These are phyloP conservation scores for Acacia crassicarpa DNA, from an alignment of 306 rosid species.

Conservation along the genomic window DNA sequence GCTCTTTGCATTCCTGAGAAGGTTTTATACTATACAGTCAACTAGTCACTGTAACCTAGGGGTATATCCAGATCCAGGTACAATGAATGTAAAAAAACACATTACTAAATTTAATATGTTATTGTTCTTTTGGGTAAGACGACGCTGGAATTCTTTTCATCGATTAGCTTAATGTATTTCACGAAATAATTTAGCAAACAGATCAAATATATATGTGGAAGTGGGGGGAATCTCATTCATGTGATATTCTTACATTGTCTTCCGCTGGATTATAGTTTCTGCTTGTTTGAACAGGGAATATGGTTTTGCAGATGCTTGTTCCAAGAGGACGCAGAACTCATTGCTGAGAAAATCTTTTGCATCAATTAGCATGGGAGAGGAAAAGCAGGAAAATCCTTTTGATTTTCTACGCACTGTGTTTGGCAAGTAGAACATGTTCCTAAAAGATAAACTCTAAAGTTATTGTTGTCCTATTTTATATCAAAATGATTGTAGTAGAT, in stretches of 20 bases:
- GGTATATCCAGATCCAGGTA: neutral
- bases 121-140: neutral
- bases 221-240: slow-evolving; percentile 9
- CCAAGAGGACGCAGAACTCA: slow-evolving; percentile 43
- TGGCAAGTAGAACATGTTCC: slow-evolving; percentile 49
- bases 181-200: slow-evolving; percentile 17
- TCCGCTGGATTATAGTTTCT: slow-evolving; percentile 21
- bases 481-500: neutral
- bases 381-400: slow-evolving; percentile 78
- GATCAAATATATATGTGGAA: neutral
- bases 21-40: neutral
- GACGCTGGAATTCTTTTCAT: neutral
- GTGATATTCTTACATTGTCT: slow-evolving; percentile 25
- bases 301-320: slow-evolving; percentile 65
- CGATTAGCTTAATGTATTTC: slow-evolving; percentile 8
- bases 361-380: slow-evolving; percentile 62
- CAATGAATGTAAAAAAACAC: neutral
- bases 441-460: neutral
- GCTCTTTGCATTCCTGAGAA: neutral
- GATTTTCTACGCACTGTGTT: slow-evolving; percentile 80
- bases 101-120: neutral
- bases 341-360: slow-evolving; percentile 66
- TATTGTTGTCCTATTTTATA: neutral
- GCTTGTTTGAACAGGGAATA: slow-evolving; percentile 37
- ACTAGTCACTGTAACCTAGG: neutral